Base-by-base conservation (phyloP, 176 grass and related monocot genomes). In the Hyparrhenia diplandra region DNA sequence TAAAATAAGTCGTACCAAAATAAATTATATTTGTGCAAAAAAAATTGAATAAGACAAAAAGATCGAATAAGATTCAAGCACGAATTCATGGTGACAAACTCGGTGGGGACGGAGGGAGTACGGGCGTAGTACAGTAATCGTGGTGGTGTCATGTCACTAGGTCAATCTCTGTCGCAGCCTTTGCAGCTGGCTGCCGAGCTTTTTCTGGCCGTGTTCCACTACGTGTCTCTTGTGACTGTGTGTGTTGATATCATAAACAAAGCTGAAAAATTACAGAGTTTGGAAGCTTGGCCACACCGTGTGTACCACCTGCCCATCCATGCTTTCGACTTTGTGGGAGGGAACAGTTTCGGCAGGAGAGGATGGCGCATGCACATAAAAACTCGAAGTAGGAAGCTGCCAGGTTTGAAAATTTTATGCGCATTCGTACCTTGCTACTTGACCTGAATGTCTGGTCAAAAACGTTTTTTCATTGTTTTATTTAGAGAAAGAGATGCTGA, bases 191-290 rank as follows among this genome's bases (percentile, higher is more conserved):
- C 46, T 11, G 74, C 74, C 47, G 67, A 10, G n/a, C 61, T 80
- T 84, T 80, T 87, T 74, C 73, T 31, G 81, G 45, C 49, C 36
- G 47, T 60, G 35, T 59, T 88, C 69, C 81, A 74, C 76, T 69
- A 80, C 52, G 9, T 42, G 40, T 42, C 10, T 23, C 25, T n/a
- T n/a, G 36, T 20, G 16, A 2, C 31, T 32, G 27, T 71, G 43
- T 24, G 34, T 29, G 59, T 28, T 29, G 59, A 62, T 28, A 62
- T 54, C 46, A 37, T 23, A 17, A 16, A 10, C 23, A 20, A 74
- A 79, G 42, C 23, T 5, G 25, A 3, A 71, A 72, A 17, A 72
- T 47, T 13, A 17, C 18, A 24, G 20, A 36, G 71, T 36, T 27
- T 23, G 61, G 16, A 61, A 39, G 52, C 61, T 32, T 74, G 69